Evolutionary conservation across 345 rosid species (phyloP).

Genomic region (Pistacia atlantica): DNA sequence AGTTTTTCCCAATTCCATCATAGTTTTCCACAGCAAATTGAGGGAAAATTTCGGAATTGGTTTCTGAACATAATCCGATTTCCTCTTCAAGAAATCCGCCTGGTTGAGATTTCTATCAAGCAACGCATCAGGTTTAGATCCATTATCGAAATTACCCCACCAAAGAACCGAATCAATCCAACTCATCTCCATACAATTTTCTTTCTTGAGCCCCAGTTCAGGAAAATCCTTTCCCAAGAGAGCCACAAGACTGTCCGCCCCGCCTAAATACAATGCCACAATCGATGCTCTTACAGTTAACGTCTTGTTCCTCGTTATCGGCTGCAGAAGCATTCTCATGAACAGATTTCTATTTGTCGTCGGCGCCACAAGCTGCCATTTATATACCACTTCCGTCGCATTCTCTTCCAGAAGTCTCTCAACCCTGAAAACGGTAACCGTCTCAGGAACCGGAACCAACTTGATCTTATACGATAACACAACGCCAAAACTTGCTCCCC

Average conservation of each 20-base stretch:
- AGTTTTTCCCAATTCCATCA: conserved; percentile 47
- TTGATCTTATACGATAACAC: conserved; percentile 50
- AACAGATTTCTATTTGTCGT: conserved; percentile 44
- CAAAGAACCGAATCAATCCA: conserved; percentile 64
- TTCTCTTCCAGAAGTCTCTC: conserved; percentile 36
- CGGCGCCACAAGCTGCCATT: conserved; percentile 63
- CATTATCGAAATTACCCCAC: conserved; percentile 42
- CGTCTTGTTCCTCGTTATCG: conserved; percentile 37
- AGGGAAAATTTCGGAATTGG: conserved; percentile 37
- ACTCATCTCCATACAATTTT: conserved; percentile 48
- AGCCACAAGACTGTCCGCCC: conserved; percentile 36
- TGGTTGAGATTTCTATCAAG: conserved; percentile 36
- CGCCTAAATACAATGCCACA: conserved; percentile 45
- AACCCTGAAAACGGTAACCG: conserved; percentile 52
- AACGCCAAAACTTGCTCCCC: conserved; percentile 62
- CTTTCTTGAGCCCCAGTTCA: conserved; percentile 42
- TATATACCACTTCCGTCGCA: conserved; percentile 39
- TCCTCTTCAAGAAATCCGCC: conserved; percentile 49
- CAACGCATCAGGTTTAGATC: conserved; percentile 40
- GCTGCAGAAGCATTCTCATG: conserved; percentile 73
- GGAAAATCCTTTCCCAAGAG: conserved; percentile 48
- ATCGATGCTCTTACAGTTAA: conserved; percentile 45
- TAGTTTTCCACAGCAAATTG: conserved; percentile 46
- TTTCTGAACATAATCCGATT: conserved; percentile 59
- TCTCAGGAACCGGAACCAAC: conserved; percentile 52